These are phyloP conservation scores for Leucocoprinus leucothites DNA, from an alignment of 768 basidiomycete species.

Conservation along the genomic window DNA sequence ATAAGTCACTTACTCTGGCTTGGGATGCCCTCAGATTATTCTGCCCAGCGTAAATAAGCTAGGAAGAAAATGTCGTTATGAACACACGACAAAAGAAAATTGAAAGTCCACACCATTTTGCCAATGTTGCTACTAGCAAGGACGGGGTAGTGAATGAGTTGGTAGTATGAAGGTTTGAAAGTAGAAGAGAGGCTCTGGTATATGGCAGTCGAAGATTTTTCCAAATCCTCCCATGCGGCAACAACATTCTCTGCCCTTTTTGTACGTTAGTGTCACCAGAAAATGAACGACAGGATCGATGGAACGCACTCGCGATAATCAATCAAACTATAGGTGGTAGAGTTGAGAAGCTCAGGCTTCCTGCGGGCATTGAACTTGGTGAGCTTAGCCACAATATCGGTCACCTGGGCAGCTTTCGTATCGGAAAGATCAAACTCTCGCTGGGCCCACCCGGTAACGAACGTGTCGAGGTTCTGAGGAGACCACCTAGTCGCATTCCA, in stretches of 20 bases:
- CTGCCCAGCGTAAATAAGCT: constrained; percentile 53
- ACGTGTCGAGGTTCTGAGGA: constrained; percentile 48
- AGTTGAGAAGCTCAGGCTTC: constrained; percentile 65
- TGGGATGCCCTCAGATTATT: constrained; percentile 65
- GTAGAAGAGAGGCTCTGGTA: constrained; percentile 48
- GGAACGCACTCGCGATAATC: constrained; percentile 65
- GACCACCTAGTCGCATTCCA: constrained; percentile 60
- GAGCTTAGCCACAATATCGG: constrained; percentile 52
- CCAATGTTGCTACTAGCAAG: constrained; percentile 56
- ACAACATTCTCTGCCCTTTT: constrained; percentile 56
- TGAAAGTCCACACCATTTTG: constrained; percentile 35
- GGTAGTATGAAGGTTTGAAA: constrained; percentile 61
- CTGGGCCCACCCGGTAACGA: constrained; percentile 56
- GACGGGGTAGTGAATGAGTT: constrained; percentile 67
- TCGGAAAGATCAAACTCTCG: constrained; percentile 56
- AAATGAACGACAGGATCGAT: neutral
- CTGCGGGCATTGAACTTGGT: constrained; percentile 55
- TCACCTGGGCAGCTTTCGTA: constrained; percentile 37
- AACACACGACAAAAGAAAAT: neutral
- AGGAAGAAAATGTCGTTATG: neutral
- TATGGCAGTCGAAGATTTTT: constrained; percentile 46
- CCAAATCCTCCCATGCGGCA: constrained; percentile 46
- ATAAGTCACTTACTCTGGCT: constrained; percentile 36
- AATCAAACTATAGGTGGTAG: constrained; percentile 58
- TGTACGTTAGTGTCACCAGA: neutral